Base-by-base conservation (phyloP, 805 yeast genomes). In the Blastobotrys chiropterorum region DNA sequence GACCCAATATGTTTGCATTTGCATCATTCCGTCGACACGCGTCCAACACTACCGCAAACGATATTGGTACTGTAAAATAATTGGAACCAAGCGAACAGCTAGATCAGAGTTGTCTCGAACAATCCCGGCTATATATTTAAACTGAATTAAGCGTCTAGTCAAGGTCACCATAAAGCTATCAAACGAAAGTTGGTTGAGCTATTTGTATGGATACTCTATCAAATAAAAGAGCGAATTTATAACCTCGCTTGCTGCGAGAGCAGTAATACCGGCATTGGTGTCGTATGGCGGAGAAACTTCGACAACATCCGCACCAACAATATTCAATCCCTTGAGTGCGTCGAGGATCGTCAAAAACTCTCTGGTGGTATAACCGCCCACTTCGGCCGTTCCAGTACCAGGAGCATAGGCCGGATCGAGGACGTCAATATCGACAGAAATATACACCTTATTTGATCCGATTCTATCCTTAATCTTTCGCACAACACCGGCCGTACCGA, bases 251-350 rank as follows among this genome's bases (percentile, higher is more conserved):
- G 85, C 86, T 3, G 81, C 79, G 51, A 80, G 66, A 16, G 79
- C 72, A 1, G 86, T 81, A 38, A 75, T 70, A 48, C 74, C 83
- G 13, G 77, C 72, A 45, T 72, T 73, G 26, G 76, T 71, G 56
- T 83, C 85, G 56, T 71, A 82, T 1, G 86, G 80, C 2, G 88
- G 87, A 38, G 82, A 68, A 3, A 83, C 86, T 65, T 85, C 90
- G 2, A 85, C 92, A 21, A 85, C 75, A 59, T 85, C 92, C 14
- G 84, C 87, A 26, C 90, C 92, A 3, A 85, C 80, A 39, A 85
- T 55, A 53, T 81, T 73, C 51, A 85, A 65, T 0, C 81, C 82
- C 44, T 79, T 81, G 15, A 85, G 66, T 0, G 78, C 80, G 52
- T 85, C 84, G 42, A 85, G 59, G 26, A 85, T 66, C 3, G 75